These are phyloP conservation scores for Penicillium sp. DNA, from an alignment of 2,329 filamentous ascomycete species.

Conservation along the genomic window DNA sequence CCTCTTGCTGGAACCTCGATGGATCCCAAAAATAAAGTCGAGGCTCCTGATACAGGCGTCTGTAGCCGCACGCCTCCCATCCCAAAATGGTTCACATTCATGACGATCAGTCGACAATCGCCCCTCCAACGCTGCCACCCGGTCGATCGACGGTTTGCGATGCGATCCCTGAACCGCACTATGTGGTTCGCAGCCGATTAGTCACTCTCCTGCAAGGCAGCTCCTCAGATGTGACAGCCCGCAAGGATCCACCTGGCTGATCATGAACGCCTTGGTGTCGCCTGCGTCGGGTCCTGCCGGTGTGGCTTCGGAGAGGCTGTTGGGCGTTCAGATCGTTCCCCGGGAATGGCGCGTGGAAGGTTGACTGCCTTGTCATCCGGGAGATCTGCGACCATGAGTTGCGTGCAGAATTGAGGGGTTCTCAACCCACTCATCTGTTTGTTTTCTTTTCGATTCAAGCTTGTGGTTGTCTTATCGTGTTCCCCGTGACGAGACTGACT, in stretches of 20 bases:
- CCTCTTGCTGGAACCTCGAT: neutral
- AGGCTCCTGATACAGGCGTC: neutral
- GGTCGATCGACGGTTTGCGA: neutral
- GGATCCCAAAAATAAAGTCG: neutral
- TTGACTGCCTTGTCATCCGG: slow-evolving; percentile 2
- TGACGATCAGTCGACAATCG: slow-evolving; percentile 9
- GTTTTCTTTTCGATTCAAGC: neutral
- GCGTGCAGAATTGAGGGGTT: slow-evolving; percentile 2
- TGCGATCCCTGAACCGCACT: slow-evolving; percentile 1
- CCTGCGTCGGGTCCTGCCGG: slow-evolving; percentile 25
- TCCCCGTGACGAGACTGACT: no score
- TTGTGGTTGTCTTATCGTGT: no score
- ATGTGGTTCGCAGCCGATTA: slow-evolving; percentile 24
- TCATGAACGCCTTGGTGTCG: slow-evolving; percentile 20
- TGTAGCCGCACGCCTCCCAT: slow-evolving; percentile 2
- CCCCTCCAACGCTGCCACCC: slow-evolving; percentile 7
- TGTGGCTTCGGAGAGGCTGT: slow-evolving; percentile 23
- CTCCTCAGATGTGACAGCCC: slow-evolving; percentile 24
- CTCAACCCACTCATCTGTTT: neutral
- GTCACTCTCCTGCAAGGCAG: slow-evolving; percentile 25
- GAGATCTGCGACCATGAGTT: slow-evolving; percentile 13
- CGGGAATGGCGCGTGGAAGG: slow-evolving; percentile 10
- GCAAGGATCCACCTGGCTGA: slow-evolving; percentile 22
- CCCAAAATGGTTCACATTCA: slow-evolving; percentile 1
- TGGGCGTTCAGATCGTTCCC: slow-evolving; percentile 13